Base-by-base conservation (phyloP, 306 rosid species). In the Fragaria vesca region DNA sequence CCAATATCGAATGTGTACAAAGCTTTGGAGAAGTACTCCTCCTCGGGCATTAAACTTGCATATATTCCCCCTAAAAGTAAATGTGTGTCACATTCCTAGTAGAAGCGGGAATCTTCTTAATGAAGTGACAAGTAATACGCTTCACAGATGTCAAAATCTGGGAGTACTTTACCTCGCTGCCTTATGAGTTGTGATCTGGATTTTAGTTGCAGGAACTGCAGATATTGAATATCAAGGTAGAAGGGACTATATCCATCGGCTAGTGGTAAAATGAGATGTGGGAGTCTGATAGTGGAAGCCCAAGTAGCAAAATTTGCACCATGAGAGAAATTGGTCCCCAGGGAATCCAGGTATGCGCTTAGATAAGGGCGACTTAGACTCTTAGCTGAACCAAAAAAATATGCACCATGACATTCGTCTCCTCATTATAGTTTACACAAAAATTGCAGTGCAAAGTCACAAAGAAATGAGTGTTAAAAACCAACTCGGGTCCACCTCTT, bases 1-100 rank as follows among this genome's bases (percentile, higher is more conserved):
- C 88, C 89, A 15, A 83, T 82, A 40, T 88, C 89, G 55, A 83
- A 83, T 43, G 88, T 88, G 88, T 86, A 88, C 17, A 88, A 63
- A 7, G 89, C 89, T 40, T 66, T 16, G 17, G 71, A 5, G 69
- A 83, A 88, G 54, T 86, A 78, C 24, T 47, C 78, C 54, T 82
- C 52, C 50, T 50, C 17, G 2, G 84, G 88, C 67, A 82, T 28
- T 8, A 71, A 71, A 40, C 62, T 40, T 10, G 66, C 72, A 61
- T 4, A 5, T 77, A 69, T 47, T 72, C 81, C 80, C 3, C 72
- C 66, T n/a, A 24, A 12, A 78, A 36, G 4, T 15, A 50, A 76
- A 3, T 18, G 18, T 15, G 34, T 0, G 16, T 61, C 38, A 61
- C 20, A 12, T 62, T 62, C 36, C 67, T 13, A 5, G 67, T 62